Conservation (phyloP, 2,329 filamentous ascomycete species). For the Raffaelea arxii region DNA sequence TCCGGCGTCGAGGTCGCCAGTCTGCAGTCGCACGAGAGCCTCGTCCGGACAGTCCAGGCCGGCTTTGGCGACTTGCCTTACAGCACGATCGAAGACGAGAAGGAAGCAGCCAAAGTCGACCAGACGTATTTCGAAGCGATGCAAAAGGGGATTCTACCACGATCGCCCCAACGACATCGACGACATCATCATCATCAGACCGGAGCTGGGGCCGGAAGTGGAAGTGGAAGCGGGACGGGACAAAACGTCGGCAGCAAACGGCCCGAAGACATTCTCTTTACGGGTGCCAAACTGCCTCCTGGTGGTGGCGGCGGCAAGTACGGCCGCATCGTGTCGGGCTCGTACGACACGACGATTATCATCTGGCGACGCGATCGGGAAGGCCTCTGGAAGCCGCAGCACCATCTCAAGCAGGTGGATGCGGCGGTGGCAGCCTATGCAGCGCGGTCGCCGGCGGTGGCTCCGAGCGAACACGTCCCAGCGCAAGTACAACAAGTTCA, state of each 20-base stretch:
- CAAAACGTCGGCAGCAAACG: slow-evolving; percentile 63
- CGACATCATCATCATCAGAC: background rate
- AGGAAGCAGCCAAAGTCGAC: slow-evolving; percentile 65
- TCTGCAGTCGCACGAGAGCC: slow-evolving; percentile 67
- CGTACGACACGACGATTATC: slow-evolving; percentile 91
- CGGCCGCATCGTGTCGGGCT: slow-evolving; percentile 92
- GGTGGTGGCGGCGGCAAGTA: slow-evolving; percentile 84
- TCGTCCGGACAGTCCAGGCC: slow-evolving; percentile 91
- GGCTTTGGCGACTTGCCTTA: slow-evolving; percentile 85
- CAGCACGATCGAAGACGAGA: slow-evolving; percentile 63
- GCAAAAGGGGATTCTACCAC: slow-evolving; percentile 37
- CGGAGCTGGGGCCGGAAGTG: too few relatives aligned
- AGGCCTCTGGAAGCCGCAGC: slow-evolving; percentile 73
- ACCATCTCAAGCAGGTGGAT: slow-evolving; percentile 66
- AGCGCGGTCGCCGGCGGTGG: background rate
- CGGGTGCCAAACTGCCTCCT: slow-evolving; percentile 79
- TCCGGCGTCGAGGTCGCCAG: slow-evolving; percentile 85
- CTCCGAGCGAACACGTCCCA: background rate
- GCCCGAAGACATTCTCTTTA: slow-evolving; percentile 66
- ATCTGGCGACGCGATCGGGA: slow-evolving; percentile 85
- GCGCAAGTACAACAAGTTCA: background rate
- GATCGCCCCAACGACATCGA: background rate
- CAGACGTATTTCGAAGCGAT: slow-evolving; percentile 57
- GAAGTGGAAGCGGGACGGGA: slow-evolving; percentile 13
- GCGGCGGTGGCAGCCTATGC: slow-evolving; percentile 41